phyloP scores from a whole-genome alignment of 2,329 filamentous ascomycete species.

The Verticillium nubilum region DNA sequence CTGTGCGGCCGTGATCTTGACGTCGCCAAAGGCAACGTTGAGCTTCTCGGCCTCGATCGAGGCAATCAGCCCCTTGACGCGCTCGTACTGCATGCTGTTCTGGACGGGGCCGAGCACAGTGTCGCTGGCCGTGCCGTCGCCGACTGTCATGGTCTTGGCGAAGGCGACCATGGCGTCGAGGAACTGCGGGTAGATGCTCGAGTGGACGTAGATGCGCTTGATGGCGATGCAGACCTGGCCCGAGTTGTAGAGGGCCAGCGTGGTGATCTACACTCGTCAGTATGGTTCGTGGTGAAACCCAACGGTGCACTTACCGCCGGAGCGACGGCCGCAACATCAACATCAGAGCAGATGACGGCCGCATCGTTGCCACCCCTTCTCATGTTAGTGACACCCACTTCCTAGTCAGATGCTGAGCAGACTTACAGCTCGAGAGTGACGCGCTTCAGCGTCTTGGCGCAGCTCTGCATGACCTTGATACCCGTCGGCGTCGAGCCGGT shows the following conservation, averaged over 20 bases:
- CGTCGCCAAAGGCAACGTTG: constrained; percentile 5
- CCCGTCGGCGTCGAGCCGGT: constrained; percentile 56
- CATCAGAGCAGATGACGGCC: constrained; percentile 51
- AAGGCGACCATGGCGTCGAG: constrained; percentile 10
- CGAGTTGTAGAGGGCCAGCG: constrained; percentile 1
- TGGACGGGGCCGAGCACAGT: constrained; percentile 51
- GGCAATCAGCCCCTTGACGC: constrained; percentile 10
- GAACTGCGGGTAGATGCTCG: constrained; percentile 38
- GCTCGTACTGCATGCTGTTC: constrained; percentile 59
- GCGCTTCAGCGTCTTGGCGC: constrained; percentile 51
- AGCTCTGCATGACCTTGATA: constrained; percentile 53
- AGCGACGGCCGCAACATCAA: constrained; percentile 36
- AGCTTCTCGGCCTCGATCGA: constrained; percentile 11
- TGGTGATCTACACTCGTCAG: background rate
- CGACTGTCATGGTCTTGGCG: constrained; percentile 8
- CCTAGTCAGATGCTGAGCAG: background rate
- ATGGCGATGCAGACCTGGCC: constrained; percentile 39
- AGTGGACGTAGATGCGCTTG: constrained; percentile 51
- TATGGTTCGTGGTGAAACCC: background rate
- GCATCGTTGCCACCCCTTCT: constrained; percentile 50
- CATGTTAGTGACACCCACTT: background rate
- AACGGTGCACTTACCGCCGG: constrained; percentile 23
- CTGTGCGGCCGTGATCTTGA: constrained; percentile 1
- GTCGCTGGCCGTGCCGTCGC: constrained; percentile 8
- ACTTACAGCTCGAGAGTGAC: constrained; percentile 51